These are phyloP conservation scores for Botryosphaeria dothidea DNA, from an alignment of 2,329 filamentous ascomycete genomes.

Conservation along the genomic window DNA sequence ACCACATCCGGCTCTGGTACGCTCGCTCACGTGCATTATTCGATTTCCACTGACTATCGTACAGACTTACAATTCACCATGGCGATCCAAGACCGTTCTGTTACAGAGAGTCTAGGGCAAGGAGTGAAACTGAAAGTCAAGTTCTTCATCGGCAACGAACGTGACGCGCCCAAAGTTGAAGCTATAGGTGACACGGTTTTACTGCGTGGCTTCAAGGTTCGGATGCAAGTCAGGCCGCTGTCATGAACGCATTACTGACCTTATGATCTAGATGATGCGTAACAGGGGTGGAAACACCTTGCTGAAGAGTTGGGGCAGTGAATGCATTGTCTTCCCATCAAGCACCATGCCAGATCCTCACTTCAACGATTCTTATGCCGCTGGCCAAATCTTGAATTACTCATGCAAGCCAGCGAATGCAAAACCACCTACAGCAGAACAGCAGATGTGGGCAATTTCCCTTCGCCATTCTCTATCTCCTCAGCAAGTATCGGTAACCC, in stretches of 20 bases:
- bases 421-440: slow-evolving; percentile 22
- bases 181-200: slow-evolving; percentile 65
- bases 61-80: slow-evolving; percentile 7
- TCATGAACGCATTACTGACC: background rate
- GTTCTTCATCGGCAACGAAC: background rate
- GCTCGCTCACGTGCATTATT: background rate
- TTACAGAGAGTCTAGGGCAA: background rate
- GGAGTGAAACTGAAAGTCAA: background rate
- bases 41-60: background rate
- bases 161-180: slow-evolving; percentile 45
- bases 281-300: background rate
- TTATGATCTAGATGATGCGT: background rate
- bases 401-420: background rate
- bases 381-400: slow-evolving; percentile 17
- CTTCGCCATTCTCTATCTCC: slow-evolving; percentile 24
- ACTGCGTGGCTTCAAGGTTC: slow-evolving; percentile 42
- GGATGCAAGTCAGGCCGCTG: background rate
- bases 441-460: slow-evolving; percentile 36
- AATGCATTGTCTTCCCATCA: slow-evolving; percentile 27
- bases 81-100: slow-evolving; percentile 26
- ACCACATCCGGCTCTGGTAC: background rate
- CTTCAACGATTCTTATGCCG: slow-evolving; percentile 29
- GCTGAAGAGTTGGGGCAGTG: background rate
- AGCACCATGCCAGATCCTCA: slow-evolving; percentile 27
- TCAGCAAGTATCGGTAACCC: background rate